Conservation (phyloP, 75 land plant genomes). For the Azolla pinnata region DNA sequence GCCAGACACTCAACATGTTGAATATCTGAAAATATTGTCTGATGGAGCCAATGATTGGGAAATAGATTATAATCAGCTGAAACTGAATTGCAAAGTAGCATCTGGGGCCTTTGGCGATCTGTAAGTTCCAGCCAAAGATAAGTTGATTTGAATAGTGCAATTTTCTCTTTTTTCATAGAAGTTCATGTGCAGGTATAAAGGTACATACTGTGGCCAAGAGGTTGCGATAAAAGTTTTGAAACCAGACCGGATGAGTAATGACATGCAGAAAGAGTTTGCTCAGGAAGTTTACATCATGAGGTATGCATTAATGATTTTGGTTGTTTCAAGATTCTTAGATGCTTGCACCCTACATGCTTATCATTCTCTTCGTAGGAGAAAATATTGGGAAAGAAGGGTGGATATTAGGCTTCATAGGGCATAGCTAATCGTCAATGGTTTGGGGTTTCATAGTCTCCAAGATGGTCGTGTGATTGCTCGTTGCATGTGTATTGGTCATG, state of each 20-base stretch:
- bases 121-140: conserved; percentile 38
- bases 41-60: conserved; percentile 47
- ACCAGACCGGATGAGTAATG: conserved; percentile 63
- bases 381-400: too few relatives aligned
- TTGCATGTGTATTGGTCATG: too few relatives aligned
- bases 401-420: too few relatives aligned
- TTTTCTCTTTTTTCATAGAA: neutral
- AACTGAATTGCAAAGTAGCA: conserved; percentile 62
- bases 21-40: conserved; percentile 6
- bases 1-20: neutral
- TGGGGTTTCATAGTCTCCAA: too few relatives aligned
- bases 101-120: conserved; percentile 86
- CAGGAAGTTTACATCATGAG: conserved; percentile 97
- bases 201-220: conserved; percentile 89
- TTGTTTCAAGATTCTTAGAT: too few relatives aligned
- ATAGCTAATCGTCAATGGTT: too few relatives aligned
- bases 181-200: conserved; percentile 74
- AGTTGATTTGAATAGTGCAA: neutral
- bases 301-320: conserved; percentile 33
- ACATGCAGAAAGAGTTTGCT: conserved; percentile 80
- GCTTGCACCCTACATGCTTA: too few relatives aligned
- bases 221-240: conserved; percentile 92
- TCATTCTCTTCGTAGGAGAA: too few relatives aligned
- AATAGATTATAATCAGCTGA: conserved; percentile 62
- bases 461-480: too few relatives aligned